phyloP scores from a whole-genome alignment of 129 eudicot genomes.

The Escallonia herrerae region DNA sequence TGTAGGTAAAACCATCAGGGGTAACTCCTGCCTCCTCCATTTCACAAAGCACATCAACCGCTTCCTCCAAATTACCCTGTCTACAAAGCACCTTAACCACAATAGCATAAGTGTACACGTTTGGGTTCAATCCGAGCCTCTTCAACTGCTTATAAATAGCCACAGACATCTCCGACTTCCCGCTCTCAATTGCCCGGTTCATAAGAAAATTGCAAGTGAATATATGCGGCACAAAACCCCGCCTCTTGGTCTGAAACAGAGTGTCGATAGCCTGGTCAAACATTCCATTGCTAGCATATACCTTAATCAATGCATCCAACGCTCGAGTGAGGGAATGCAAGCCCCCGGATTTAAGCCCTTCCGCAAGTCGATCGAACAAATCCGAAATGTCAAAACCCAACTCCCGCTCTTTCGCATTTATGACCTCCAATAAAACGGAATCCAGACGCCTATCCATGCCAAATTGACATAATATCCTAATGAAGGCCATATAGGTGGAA shows the following conservation, averaged over 20 bases:
- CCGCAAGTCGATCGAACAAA: slow-evolving; percentile 45
- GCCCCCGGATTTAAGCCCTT: slow-evolving; percentile 31
- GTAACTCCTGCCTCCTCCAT: slow-evolving; percentile 58
- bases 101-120: slow-evolving; percentile 64
- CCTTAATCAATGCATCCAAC: slow-evolving; percentile 52
- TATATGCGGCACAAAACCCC: slow-evolving; percentile 37
- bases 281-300: slow-evolving; percentile 41
- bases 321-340: slow-evolving; percentile 26
- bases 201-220: slow-evolving; percentile 53
- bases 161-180: slow-evolving; percentile 41
- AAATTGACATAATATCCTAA: slow-evolving; percentile 48
- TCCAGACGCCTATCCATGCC: slow-evolving; percentile 46
- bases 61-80: slow-evolving; percentile 52
- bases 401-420: slow-evolving; percentile 17
- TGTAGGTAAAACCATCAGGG: slow-evolving; percentile 35
- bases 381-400: slow-evolving; percentile 41
- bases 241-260: slow-evolving; percentile 33
- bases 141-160: slow-evolving; percentile 43
- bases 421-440: slow-evolving; percentile 42
- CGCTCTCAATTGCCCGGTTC: slow-evolving; percentile 44
- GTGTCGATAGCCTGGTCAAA: slow-evolving; percentile 58
- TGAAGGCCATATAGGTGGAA: slow-evolving; percentile 47
- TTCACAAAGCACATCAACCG: slow-evolving; percentile 31
- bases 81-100: slow-evolving; percentile 57
- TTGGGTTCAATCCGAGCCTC: slow-evolving; percentile 47